Conservation (phyloP, 495 filamentous ascomycete genomes). For the Neurospora sp. region DNA sequence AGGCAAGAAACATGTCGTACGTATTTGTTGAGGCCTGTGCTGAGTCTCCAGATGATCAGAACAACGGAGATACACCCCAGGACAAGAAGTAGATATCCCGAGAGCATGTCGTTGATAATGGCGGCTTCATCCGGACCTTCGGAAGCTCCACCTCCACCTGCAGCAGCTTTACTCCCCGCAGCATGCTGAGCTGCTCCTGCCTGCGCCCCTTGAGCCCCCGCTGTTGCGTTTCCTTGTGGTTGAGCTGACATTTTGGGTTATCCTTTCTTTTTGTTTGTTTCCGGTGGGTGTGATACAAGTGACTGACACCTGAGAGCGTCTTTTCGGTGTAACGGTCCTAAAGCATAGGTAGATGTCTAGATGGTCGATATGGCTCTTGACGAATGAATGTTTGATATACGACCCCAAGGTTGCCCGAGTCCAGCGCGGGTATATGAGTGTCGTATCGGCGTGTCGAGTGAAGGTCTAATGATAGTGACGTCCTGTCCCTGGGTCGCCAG, state of each 20-base stretch:
- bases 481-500: background rate
- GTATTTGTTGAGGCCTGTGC: slow-evolving; percentile 51
- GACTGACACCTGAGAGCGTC: background rate
- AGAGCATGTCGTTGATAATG: slow-evolving; percentile 34
- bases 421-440: background rate
- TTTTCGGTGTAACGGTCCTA: background rate
- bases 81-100: slow-evolving; percentile 38
- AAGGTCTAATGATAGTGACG: background rate
- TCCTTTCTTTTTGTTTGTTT: background rate
- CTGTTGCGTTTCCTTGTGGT: slow-evolving; percentile 1
- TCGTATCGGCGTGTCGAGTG: background rate
- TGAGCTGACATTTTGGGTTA: background rate
- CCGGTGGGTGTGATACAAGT: background rate
- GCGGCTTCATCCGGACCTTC: slow-evolving; percentile 14
- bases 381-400: background rate
- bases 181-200: slow-evolving; percentile 1
- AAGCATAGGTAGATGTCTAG: background rate
- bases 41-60: slow-evolving; percentile 36
- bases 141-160: slow-evolving; percentile 1
- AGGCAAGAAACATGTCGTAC: slow-evolving; percentile 65
- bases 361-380: background rate
- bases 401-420: background rate
- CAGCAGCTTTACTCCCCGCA: slow-evolving; percentile 1
- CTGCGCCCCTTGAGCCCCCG: background rate
- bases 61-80: slow-evolving; percentile 31